Conservation (phyloP, 192 early-diverging fungal species). For the Umbelopsis isabellina region DNA sequence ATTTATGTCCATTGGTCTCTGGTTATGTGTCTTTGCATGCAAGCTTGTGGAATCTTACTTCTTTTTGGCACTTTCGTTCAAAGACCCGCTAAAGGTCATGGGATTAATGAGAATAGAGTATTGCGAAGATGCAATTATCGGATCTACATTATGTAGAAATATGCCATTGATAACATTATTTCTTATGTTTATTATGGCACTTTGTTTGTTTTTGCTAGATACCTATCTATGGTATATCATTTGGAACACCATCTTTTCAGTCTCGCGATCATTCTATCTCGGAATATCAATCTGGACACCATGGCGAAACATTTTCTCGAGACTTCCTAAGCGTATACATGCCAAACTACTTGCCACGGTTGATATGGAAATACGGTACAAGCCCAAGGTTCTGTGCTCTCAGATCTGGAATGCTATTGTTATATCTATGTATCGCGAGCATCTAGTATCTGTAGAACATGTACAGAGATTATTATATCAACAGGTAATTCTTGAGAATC, state of each 20-base stretch:
- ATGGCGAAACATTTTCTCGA: constrained; percentile 79
- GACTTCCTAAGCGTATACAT: constrained; percentile 80
- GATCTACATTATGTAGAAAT: constrained; percentile 60
- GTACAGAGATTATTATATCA: constrained; percentile 76
- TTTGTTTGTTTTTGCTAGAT: constrained; percentile 81
- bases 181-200: constrained; percentile 74
- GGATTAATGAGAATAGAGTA: constrained; percentile 49
- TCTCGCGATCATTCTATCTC: constrained; percentile 73
- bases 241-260: constrained; percentile 82
- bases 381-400: constrained; percentile 78
- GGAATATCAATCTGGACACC: constrained; percentile 84
- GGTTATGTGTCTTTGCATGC: constrained; percentile 72
- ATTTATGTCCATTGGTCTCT: constrained; percentile 69
- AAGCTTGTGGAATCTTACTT: constrained; percentile 85
- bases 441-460: constrained; percentile 74
- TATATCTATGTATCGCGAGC: constrained; percentile 83
- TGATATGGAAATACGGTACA: constrained; percentile 77
- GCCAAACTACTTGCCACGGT: constrained; percentile 72
- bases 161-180: constrained; percentile 71
- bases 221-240: constrained; percentile 91
- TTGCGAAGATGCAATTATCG: constrained; percentile 66
- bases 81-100: constrained; percentile 68
- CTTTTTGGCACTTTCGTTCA: constrained; percentile 81
- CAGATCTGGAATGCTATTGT: constrained; percentile 88
- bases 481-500: constrained; percentile 50